Percentiles rank a stretch among this genome's conserved stretches.
Evolutionary conservation across 805 yeast species (phyloP).

Genomic region (Candida arabinofermentans): DNA sequence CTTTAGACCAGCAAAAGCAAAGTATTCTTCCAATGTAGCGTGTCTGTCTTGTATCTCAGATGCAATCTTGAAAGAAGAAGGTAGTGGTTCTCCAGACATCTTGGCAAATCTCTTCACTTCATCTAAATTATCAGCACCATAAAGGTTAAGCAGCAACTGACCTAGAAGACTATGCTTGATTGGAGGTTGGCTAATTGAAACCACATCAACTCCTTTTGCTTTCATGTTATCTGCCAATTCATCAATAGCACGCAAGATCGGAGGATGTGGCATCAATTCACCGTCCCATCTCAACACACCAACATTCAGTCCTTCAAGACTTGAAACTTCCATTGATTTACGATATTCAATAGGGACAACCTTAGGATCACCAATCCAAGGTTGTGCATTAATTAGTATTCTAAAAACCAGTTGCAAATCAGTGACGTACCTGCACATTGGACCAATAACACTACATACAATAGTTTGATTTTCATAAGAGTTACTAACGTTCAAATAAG

Average conservation of each 20-base stretch:
- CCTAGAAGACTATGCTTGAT: conserved; percentile 28
- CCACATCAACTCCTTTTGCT: conserved; percentile 38
- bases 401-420: conserved; percentile 36
- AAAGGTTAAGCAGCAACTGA: conserved; percentile 20
- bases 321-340: conserved; percentile 4
- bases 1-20: conserved; percentile 37
- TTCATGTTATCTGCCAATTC: conserved; percentile 22
- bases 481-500: conserved; percentile 27
- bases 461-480: conserved; percentile 32
- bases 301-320: conserved; percentile 33
- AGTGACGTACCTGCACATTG: conserved; percentile 28
- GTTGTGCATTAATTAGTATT: conserved; percentile 35
- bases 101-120: conserved; percentile 23
- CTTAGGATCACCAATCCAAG: conserved; percentile 49
- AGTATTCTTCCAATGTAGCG: conserved; percentile 29
- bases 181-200: conserved; percentile 35
- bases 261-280: conserved; percentile 50
- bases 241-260: conserved; percentile 43
- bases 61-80: conserved; percentile 15
- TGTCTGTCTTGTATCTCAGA: conserved; percentile 16
- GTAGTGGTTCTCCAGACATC: conserved; percentile 30
- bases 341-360: conserved; percentile 51
- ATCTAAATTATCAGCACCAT: conserved; percentile 23
- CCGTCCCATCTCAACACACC: conserved; percentile 46
- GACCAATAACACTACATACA: conserved; percentile 34